phyloP scores from a whole-genome alignment of 495 filamentous ascomycete genomes.

The Trichoderma orchidacearum region DNA sequence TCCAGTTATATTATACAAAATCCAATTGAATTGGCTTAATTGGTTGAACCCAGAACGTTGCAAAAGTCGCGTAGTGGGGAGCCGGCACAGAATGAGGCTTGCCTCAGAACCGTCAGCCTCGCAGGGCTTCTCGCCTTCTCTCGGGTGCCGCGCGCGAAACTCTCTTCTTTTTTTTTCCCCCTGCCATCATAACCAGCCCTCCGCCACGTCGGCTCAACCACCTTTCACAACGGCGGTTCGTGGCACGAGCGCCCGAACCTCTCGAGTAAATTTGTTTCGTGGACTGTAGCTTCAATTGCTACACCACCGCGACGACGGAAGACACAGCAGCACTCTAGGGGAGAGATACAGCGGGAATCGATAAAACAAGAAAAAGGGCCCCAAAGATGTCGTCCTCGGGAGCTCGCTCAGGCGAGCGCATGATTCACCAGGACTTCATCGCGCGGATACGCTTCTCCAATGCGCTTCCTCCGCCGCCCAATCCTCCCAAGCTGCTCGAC shows the following conservation, averaged over 20 bases:
- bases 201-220: slow-evolving; percentile 7
- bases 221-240: slow-evolving; percentile 18
- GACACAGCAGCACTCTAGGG: not conserved
- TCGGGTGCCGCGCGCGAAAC: not conserved
- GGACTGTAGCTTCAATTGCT: not conserved
- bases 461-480: slow-evolving; percentile 80
- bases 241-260: not conserved
- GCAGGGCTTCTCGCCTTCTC: not conserved
- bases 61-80: not conserved
- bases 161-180: not conserved
- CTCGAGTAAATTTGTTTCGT: not conserved
- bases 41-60: not conserved
- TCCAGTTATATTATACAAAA: no score
- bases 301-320: not conserved
- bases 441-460: slow-evolving; percentile 91
- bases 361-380: not conserved
- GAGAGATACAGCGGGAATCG: not conserved
- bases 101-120: not conserved
- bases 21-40: no score
- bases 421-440: slow-evolving; percentile 90
- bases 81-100: not conserved
- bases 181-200: not conserved
- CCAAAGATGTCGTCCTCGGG: slow-evolving; percentile 14
- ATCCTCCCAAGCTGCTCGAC: slow-evolving; percentile 89
- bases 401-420: slow-evolving; percentile 37